phyloP scores from a whole-genome alignment of 768 basidiomycete genomes.

The Cystobasidium tubakii region DNA sequence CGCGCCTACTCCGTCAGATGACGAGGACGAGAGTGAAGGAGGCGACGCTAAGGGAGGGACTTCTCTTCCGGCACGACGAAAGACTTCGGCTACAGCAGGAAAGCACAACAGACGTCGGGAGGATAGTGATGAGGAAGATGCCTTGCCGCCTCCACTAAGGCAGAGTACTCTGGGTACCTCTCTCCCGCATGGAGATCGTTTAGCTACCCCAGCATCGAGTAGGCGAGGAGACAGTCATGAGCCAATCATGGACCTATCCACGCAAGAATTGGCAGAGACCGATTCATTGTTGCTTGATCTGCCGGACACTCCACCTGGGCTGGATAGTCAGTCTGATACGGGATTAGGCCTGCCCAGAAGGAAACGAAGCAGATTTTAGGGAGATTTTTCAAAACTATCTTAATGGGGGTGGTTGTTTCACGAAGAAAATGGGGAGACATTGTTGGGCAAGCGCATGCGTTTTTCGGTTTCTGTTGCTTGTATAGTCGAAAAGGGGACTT shows the following conservation, averaged over 20 bases:
- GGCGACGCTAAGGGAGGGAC: background rate
- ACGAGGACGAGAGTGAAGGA: background rate
- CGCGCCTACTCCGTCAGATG: background rate
- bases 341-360: background rate
- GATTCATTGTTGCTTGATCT: background rate
- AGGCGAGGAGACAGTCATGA: background rate
- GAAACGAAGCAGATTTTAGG: background rate
- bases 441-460: too few species aligned
- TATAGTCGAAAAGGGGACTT: too few species aligned
- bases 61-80: background rate
- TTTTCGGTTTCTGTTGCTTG: too few species aligned
- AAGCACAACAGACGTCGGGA: background rate
- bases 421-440: too few species aligned
- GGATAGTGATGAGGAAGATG: constrained; percentile 20
- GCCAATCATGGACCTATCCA: background rate
- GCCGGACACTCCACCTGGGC: background rate
- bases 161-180: too few species aligned
- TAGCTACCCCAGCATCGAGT: background rate
- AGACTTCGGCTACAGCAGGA: background rate
- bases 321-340: background rate
- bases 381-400: too few species aligned
- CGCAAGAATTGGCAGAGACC: background rate
- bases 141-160: background rate
- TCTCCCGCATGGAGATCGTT: background rate
- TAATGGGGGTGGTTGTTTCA: too few species aligned